Evolutionary conservation across 2,329 filamentous ascomycete species (phyloP).

Genomic region (Ophiocordyceps unilateralis): DNA sequence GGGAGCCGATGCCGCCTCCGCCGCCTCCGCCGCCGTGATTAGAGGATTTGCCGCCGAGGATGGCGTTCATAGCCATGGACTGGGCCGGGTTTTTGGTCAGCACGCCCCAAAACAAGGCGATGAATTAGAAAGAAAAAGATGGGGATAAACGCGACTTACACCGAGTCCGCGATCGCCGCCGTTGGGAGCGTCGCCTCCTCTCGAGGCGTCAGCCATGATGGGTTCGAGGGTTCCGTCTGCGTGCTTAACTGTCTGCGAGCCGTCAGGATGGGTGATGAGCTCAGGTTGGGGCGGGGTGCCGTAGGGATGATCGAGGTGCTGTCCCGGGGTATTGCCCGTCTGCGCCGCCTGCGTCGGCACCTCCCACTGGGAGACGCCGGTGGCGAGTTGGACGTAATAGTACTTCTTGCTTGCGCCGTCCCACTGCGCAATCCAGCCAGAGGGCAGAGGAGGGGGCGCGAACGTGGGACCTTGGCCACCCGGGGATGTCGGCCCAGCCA

Average conservation of each 20-base stretch:
- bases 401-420: constrained; percentile 47
- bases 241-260: constrained; percentile 42
- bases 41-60: constrained; percentile 30
- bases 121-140: constrained; percentile 1
- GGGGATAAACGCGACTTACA: too few relatives aligned
- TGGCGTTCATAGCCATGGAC: constrained; percentile 43
- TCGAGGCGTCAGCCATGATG: constrained; percentile 32
- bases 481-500: constrained; percentile 41
- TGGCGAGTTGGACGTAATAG: constrained; percentile 57
- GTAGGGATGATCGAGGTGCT: constrained; percentile 42
- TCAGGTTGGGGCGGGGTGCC: constrained; percentile 33
- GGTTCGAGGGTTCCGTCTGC: constrained; percentile 45
- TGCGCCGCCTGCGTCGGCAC: constrained; percentile 47
- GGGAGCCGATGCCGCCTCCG: constrained; percentile 11
- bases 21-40: constrained; percentile 8
- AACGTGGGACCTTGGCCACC: constrained; percentile 41
- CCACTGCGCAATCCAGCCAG: constrained; percentile 56
- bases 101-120: not conserved
- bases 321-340: constrained; percentile 40
- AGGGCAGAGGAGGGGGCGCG: constrained; percentile 41
- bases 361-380: constrained; percentile 60
- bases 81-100: constrained; percentile 12
- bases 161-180: constrained; percentile 47
- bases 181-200: constrained; percentile 31
- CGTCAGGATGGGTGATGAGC: constrained; percentile 45